Base-by-base conservation (phyloP, 192 early-diverging fungal species). In the Backusella psychrophila region DNA sequence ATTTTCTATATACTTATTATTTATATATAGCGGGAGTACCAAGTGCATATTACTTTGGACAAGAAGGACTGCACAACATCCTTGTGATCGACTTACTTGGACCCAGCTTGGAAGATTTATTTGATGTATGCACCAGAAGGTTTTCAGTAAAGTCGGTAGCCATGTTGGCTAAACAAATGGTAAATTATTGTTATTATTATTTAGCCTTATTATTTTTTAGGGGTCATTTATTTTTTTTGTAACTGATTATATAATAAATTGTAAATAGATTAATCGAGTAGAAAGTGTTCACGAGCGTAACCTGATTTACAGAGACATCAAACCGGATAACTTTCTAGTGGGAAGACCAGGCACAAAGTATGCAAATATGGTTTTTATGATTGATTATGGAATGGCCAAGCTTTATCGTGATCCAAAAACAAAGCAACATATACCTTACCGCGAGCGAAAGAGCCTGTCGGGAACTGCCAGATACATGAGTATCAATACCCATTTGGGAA, bases 331-430 rank as follows among this genome's bases (percentile, higher is more conserved):
- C 88, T 99, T 99, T 79, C 84, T 99, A 78, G 92, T 97, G 75
- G 97, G 97, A 49, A 88, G 93, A 44, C 91, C 92, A 2, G 82
- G 84, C 68, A 88, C 90, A 39, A 87, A 87, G 71, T 80, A 83
- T 33, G 88, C 85, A 39, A 93, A 90, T 75, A 83, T 84, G 80
- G 89, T 99, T 14, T 94, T 92, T 79, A 89, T 99, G 78, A 92
- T 99, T 76, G 97, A 99, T 87, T 98, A 97, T 90, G 97, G 97
- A 68, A 97, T 99, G 96, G 97, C 96, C 38, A 99, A 99, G 86
- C 91, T 95, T 79, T 99, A 97, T 78, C 90, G 96, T 39, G 97
- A 99, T 80, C 96, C 96, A 36, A 96, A 94, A 78, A 98, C 96
- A 49, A 94, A 94, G 81, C 91, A 95, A 79, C 97, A 99, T 88